Evolutionary conservation across 2,329 filamentous ascomycete species (phyloP).

Genomic region (Xylaria multiplex): DNA sequence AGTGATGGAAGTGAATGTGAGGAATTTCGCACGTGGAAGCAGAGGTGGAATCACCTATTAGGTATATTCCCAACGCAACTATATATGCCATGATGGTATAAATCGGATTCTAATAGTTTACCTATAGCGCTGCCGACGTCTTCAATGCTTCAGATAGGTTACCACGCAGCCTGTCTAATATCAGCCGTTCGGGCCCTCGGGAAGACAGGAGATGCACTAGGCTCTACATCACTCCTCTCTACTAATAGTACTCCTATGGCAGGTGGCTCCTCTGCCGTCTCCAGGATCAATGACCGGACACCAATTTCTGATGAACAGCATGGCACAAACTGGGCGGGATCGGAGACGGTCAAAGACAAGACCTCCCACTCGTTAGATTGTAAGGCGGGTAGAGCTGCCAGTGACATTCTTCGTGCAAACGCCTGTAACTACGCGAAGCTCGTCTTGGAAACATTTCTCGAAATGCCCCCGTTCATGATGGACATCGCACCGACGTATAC

Average conservation of each 20-base stretch:
- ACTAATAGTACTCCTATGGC: constrained; percentile 28
- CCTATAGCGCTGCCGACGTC: constrained; percentile 48
- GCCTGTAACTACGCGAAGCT: constrained; percentile 46
- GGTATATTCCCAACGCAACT: constrained; percentile 39
- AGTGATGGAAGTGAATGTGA: constrained; percentile 48
- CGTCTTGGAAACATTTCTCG: constrained; percentile 48
- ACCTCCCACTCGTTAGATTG: not conserved
- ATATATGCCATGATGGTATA: not conserved
- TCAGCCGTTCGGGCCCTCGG: constrained; percentile 47
- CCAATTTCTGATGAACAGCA: constrained; percentile 3
- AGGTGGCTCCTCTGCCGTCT: constrained; percentile 6
- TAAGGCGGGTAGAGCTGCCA: constrained; percentile 10
- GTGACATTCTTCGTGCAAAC: constrained; percentile 40
- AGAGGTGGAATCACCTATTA: constrained; percentile 50
- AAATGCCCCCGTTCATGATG: constrained; percentile 48
- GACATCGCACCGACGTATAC: constrained; percentile 47
- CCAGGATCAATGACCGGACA: constrained; percentile 22
- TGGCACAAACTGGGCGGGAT: not conserved
- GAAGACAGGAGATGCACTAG: constrained; percentile 47
- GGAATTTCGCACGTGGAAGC: constrained; percentile 50
- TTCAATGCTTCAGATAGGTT: constrained; percentile 50
- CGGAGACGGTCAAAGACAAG: constrained; percentile 8
- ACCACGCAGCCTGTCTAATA: constrained; percentile 50
- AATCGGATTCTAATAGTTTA: not conserved
- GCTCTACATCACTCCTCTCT: constrained; percentile 45